Conservation (phyloP, 495 filamentous ascomycete species). For the Hypoxylon subgilvum region DNA sequence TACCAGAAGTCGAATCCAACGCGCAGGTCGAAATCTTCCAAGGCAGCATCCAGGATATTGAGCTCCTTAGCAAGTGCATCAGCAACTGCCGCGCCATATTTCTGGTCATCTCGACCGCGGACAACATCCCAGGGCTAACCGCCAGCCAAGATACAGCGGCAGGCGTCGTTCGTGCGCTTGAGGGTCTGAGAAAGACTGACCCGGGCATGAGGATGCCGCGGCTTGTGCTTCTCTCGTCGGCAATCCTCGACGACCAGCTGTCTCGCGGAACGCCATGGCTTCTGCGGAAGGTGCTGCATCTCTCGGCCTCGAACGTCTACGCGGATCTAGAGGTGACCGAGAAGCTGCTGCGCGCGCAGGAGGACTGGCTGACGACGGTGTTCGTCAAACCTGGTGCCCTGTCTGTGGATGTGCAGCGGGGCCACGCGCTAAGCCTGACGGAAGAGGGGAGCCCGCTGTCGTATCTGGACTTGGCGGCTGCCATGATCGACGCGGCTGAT, state of each 20-base stretch:
- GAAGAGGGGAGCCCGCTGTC: slow-evolving; percentile 44
- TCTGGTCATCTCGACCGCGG: slow-evolving; percentile 42
- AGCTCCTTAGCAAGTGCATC: slow-evolving; percentile 44
- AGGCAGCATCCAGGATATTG: slow-evolving; percentile 46
- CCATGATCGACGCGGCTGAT: slow-evolving; percentile 56
- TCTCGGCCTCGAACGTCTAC: slow-evolving; percentile 45
- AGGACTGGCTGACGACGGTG: slow-evolving; percentile 46
- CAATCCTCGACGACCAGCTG: slow-evolving; percentile 45
- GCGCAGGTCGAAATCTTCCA: slow-evolving; percentile 44
- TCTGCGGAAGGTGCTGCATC: slow-evolving; percentile 37
- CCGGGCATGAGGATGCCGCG: slow-evolving; percentile 15
- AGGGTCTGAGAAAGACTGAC: slow-evolving; percentile 20
- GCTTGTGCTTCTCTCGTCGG: slow-evolving; percentile 50
- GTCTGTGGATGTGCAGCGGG: slow-evolving; percentile 45
- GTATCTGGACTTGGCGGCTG: slow-evolving; percentile 55
- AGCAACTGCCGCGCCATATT: slow-evolving; percentile 44
- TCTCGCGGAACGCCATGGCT: slow-evolving; percentile 32
- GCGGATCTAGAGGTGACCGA: slow-evolving; percentile 47
- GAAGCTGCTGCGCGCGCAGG: slow-evolving; percentile 43
- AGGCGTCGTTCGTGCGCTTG: slow-evolving; percentile 43
- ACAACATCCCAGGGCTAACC: slow-evolving; percentile 47
- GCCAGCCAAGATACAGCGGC: slow-evolving; percentile 44
- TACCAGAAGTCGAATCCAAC: slow-evolving; percentile 37
- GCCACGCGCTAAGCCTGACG: slow-evolving; percentile 47
- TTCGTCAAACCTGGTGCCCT: slow-evolving; percentile 55